A percentile compares a stretch with the other conserved stretches of the same genome.
phyloP scores from a whole-genome alignment of 345 rosid species.

The thale cress (Arabidopsis thaliana) region DNA sequence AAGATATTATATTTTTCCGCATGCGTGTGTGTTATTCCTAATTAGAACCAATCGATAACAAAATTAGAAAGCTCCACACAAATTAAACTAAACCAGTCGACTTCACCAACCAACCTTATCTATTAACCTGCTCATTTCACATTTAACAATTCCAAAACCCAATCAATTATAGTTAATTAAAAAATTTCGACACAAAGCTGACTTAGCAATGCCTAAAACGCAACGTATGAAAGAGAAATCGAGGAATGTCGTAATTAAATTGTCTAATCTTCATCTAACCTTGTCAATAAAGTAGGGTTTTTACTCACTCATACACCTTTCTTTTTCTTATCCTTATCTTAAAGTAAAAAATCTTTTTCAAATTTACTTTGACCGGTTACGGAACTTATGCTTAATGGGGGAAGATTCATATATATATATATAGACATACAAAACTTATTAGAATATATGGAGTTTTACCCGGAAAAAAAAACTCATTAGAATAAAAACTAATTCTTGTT shows the following conservation, averaged over 20 bases:
- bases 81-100: constrained; percentile 25
- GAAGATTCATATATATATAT: neutral
- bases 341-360: neutral
- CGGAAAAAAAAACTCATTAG: neutral
- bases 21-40: neutral
- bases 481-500: too few relatives aligned
- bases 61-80: constrained; percentile 26
- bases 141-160: neutral
- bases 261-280: constrained; percentile 14
- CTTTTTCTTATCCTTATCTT: constrained; percentile 19
- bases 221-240: constrained; percentile 24
- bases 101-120: constrained; percentile 24
- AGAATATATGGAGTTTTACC: too few relatives aligned
- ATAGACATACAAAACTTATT: too few relatives aligned
- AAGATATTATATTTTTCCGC: neutral
- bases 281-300: constrained; percentile 17
- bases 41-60: constrained; percentile 12
- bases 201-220: constrained; percentile 10
- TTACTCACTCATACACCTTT: neutral
- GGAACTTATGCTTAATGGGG: neutral
- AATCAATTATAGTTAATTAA: neutral
- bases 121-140: constrained; percentile 21
- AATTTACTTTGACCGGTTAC: neutral
- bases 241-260: constrained; percentile 7
- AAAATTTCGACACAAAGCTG: neutral